Base-by-base conservation (phyloP, 805 yeast genomes). In the Saccharomyces eubayanus region DNA sequence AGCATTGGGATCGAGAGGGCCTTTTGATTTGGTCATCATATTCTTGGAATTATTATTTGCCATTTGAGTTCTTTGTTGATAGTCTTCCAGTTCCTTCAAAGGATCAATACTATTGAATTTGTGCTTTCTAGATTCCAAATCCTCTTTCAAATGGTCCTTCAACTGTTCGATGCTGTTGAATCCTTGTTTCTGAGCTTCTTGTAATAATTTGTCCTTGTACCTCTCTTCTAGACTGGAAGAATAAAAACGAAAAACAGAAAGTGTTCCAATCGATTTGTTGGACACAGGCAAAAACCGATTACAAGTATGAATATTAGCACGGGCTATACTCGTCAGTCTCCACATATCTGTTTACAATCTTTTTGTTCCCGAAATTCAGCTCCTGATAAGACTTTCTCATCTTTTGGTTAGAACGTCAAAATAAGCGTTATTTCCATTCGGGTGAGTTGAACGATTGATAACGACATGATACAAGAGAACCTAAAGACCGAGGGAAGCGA, bases 41-140 rank as follows among this genome's bases (percentile, higher is more conserved):
- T 24, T 16, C 31, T 51, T 27, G 16, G 46, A 24, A 12, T 54
- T 50, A 31, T 59, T 59, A 29, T 59, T 58, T 56, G 56, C 58
- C 66, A 49, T 62, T 51, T 58, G 63, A 55, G 62, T 63, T 49
- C 70, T 65, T 53, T 72, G 68, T 60, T 80, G 80, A 58, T 74
- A 76, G 45, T 78, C 81, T 58, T 83, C 86, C n/a, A 85, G 70
- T 56, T 84, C 87, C 50, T 78, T 73, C 59, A 87, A 71, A 0
- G 94, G 94, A 64, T 89, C 95, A 12, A 86, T 70, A 53, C 75
- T 79, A 64, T 75, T 77, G 62, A 86, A 72, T 54, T 82, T 80
- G 55, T 74, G 75, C 64, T 82, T 85, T 49, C 75, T 78, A 36
- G 69, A 63, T 40, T 77, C 81, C 48, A 89, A 80, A 24, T 81